Conservation (phyloP, 2,329 filamentous ascomycete species). For the Penicillium polonicum region DNA sequence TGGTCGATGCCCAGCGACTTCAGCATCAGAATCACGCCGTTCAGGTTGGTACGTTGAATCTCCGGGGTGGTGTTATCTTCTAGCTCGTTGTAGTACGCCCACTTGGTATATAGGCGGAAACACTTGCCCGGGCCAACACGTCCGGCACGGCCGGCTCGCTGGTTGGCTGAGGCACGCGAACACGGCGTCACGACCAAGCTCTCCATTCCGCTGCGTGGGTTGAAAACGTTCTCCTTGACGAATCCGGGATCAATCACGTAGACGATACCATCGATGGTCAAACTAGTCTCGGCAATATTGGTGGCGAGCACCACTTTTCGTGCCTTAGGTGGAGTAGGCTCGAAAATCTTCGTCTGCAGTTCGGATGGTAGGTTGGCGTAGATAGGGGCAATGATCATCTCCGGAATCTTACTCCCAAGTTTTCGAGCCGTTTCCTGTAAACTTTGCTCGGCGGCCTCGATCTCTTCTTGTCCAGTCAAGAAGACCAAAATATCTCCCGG, state of each 20-base stretch:
- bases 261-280: constrained; percentile 94
- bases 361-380: constrained; percentile 93
- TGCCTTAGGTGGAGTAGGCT: constrained; percentile 79
- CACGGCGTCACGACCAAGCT: constrained; percentile 87
- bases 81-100: constrained; percentile 91
- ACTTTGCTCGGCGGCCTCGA: constrained; percentile 80
- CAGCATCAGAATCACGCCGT: constrained; percentile 76
- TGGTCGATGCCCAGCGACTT: constrained; percentile 92
- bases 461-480: constrained; percentile 93
- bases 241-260: constrained; percentile 96
- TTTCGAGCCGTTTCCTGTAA: constrained; percentile 84
- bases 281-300: constrained; percentile 93
- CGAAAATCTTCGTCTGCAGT: constrained; percentile 89
- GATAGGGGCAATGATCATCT: constrained; percentile 87
- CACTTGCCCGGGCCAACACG: constrained; percentile 90
- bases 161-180: constrained; percentile 87
- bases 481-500: constrained; percentile 92
- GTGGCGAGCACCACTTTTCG: constrained; percentile 92
- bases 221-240: constrained; percentile 93
- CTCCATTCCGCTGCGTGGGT: constrained; percentile 87
- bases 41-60: constrained; percentile 87
- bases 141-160: constrained; percentile 87
- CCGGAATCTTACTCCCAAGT: constrained; percentile 76
- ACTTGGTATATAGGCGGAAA: constrained; percentile 90
- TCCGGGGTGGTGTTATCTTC: constrained; percentile 90